phyloP scores from a whole-genome alignment of 495 filamentous ascomycete species.

The Trichocladium uniseriatum region DNA sequence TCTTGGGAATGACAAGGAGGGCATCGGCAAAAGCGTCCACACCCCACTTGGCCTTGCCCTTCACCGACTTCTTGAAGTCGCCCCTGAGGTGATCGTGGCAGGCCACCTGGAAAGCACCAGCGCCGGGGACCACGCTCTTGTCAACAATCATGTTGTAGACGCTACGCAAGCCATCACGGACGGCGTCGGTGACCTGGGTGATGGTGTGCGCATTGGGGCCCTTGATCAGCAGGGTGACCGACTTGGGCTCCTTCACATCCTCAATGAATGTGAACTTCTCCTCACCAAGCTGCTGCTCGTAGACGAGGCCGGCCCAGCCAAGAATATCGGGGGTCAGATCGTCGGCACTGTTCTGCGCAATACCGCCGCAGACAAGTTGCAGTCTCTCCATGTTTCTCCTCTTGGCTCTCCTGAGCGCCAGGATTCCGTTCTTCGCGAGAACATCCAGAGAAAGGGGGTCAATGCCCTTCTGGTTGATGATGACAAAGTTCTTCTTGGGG shows the following conservation, averaged over 20 bases:
- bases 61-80: constrained; percentile 80
- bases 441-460: constrained; percentile 93
- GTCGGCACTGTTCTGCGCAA: constrained; percentile 90
- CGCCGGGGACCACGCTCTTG: constrained; percentile 86
- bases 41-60: constrained; percentile 94
- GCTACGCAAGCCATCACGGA: constrained; percentile 88
- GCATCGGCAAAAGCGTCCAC: constrained; percentile 92
- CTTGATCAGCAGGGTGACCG: constrained; percentile 97
- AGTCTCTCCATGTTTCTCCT: constrained; percentile 97
- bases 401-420: constrained; percentile 89
- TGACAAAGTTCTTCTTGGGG: constrained; percentile 88
- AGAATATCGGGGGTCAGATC: constrained; percentile 82
- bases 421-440: constrained; percentile 93
- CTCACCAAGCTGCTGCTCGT: constrained; percentile 95
- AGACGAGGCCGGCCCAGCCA: constrained; percentile 93
- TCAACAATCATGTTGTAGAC: constrained; percentile 99
- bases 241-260: constrained; percentile 97
- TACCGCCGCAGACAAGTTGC: constrained; percentile 86
- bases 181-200: constrained; percentile 88
- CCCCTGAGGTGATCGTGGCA: constrained; percentile 82
- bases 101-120: constrained; percentile 92
- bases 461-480: constrained; percentile 99
- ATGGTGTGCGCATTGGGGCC: constrained; percentile 96
- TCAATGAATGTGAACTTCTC: constrained; percentile 99
- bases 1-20: constrained; percentile 90